Evolutionary conservation across 2,329 filamentous ascomycete species (phyloP).

Genomic region (Ceratocystis ficicola): DNA sequence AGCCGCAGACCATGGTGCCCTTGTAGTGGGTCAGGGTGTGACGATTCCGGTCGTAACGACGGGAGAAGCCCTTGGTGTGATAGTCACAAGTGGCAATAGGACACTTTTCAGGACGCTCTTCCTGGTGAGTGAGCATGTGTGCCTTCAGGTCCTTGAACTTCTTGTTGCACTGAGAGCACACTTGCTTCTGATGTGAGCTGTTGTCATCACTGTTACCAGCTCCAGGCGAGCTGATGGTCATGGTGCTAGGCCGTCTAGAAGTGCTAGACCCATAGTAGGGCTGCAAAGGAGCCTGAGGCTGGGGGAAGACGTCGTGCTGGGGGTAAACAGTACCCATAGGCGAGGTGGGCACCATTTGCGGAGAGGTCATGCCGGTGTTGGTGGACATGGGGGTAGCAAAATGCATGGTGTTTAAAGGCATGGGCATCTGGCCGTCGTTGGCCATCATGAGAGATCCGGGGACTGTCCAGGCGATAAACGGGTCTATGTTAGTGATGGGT

Average conservation of each 20-base stretch:
- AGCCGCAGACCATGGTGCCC: conserved; percentile 92
- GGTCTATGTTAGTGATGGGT: conserved; percentile 10
- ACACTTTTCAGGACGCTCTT: conserved; percentile 85
- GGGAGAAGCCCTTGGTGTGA: conserved; percentile 79
- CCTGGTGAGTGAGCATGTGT: conserved; percentile 88
- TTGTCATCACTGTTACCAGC: conserved; percentile 52
- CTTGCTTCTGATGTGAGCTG: conserved; percentile 44
- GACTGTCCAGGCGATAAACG: conserved; percentile 9
- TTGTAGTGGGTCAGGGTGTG: conserved; percentile 95
- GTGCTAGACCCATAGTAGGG: conserved; percentile 30
- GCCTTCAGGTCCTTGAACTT: conserved; percentile 86
- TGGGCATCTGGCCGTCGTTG: conserved; percentile 8
- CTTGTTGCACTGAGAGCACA: conserved; percentile 71
- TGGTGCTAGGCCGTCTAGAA: conserved; percentile 34
- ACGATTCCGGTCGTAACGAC: conserved; percentile 93
- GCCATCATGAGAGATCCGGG: conserved; percentile 5
- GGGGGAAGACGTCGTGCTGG: conserved; percentile 7
- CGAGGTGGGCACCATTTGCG: conserved; percentile 17
- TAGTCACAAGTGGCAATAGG: conserved; percentile 88
- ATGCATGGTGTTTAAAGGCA: conserved; percentile 12
- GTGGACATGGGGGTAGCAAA: conserved; percentile 5
- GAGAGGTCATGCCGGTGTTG: conserved; percentile 15
- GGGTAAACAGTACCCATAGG: conserved; percentile 16
- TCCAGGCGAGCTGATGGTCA: conserved; percentile 21
- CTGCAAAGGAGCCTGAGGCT: neutral